A percentile compares a stretch with the other conserved stretches of the same genome.
Conservation (phyloP, 2,329 filamentous ascomycete genomes). For the Clarireedia homoeocarpa region DNA sequence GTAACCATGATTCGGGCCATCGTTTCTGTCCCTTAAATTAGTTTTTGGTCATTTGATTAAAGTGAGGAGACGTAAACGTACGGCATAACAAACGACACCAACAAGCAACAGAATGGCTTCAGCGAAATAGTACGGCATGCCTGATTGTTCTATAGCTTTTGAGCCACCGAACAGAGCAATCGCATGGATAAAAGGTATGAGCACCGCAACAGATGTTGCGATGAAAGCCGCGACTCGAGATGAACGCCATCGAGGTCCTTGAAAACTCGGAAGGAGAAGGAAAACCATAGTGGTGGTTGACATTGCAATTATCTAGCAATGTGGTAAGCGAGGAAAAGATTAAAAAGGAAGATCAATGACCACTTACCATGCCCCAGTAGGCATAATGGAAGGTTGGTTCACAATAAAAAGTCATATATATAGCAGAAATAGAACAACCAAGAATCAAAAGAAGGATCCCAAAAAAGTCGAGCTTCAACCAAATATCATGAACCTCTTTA, state of each 20-base stretch:
- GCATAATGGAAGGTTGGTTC: conserved; percentile 27
- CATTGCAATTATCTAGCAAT: conserved; percentile 30
- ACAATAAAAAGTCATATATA: conserved; percentile 36
- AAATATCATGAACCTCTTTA: conserved; percentile 27
- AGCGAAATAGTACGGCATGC: conserved; percentile 16
- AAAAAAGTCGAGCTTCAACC: conserved; percentile 33
- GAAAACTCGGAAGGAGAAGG: conserved; percentile 17
- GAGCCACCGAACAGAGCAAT: conserved; percentile 12
- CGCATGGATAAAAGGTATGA: conserved; percentile 19
- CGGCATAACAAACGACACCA: conserved; percentile 13
- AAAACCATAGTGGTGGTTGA: conserved; percentile 30
- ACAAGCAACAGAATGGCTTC: conserved; percentile 13
- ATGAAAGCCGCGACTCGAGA: conserved; percentile 18
- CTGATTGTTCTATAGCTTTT: conserved; percentile 12
- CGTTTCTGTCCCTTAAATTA: conserved; percentile 8
- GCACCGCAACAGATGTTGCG: conserved; percentile 15
- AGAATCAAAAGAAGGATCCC: conserved; percentile 34
- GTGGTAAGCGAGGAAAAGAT: neutral
- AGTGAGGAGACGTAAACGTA: neutral
- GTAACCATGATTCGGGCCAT: conserved; percentile 15
- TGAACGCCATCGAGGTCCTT: conserved; percentile 17
- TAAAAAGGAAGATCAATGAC: neutral
- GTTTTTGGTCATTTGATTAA: neutral
- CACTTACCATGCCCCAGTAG: conserved; percentile 32
- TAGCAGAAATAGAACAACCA: conserved; percentile 33